Evolutionary conservation across 2,329 filamentous ascomycete genomes (phyloP), one percentile per base, ranked within the genome.

Genomic region (Neurospora sp.): DNA sequence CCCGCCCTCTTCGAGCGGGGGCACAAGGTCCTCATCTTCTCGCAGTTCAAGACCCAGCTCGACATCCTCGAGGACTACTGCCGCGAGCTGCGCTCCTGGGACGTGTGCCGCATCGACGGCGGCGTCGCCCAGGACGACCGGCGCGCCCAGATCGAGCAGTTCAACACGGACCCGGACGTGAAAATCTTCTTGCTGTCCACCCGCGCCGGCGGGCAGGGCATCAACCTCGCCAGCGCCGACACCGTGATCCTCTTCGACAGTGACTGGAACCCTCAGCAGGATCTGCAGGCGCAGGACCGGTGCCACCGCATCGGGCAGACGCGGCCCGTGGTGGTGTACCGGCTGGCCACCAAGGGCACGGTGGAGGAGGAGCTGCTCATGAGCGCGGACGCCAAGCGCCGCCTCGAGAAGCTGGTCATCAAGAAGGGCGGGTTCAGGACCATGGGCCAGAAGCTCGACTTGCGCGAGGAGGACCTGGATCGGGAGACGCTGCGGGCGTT

Each of bases 201-300:
- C 0, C 87, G 96, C 15, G 96, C 96, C 0, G 96, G 96, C 28
- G 96, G 96, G 0, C 93, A 97, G 76, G 95, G 95, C 67, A 98
- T 98, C 83, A 98, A 97, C 76, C 88, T 98, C 0, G 93, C 93
- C 0, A 90, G 90, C 0, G 95, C 95, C 0, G 95, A 98, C 75
- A 97, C 95, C 0, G 95, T 97, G 11, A 91, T 98, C 66, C 84
- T 98, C 0, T 98, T 96, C 75, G 95, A 98, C 79, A 84, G 82
- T 2, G 87, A 97, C 76, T 97, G 95, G 89, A 99, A 99, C 76
- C 96, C 96, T 0, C 96, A 99, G 78, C 95, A 97, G 77, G 96
- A 99, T 79, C 84, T 99, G 0, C 96, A 99, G 78, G 96, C 96
- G 0, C 96, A 98, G 80, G 96, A 99, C 77, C 92, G 96, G 5